Evolutionary conservation across 768 basidiomycete genomes (phyloP).

Genomic region (Tylopilus vinaceipallidus): DNA sequence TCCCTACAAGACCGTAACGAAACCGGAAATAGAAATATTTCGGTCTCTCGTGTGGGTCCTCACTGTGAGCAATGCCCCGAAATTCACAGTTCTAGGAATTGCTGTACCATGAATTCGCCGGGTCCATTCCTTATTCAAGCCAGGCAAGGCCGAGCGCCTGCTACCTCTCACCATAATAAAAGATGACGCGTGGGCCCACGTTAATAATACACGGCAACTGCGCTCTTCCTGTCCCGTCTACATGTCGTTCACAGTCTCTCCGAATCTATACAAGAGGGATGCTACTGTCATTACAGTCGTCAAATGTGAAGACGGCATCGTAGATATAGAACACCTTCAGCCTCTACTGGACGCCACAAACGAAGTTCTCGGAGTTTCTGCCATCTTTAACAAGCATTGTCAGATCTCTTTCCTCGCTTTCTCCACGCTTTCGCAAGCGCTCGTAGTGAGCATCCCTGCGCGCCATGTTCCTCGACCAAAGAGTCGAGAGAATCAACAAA

Average conservation of each 20-base stretch:
- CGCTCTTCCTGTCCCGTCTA: not conserved
- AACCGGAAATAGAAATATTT: too few species aligned
- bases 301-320: slow-evolving; percentile 23
- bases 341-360: slow-evolving; percentile 30
- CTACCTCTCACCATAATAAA: slow-evolving; percentile 3
- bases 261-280: slow-evolving; percentile 33
- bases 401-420: slow-evolving; percentile 39
- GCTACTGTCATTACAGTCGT: slow-evolving; percentile 29
- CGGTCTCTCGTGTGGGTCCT: too few species aligned
- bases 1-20: not conserved
- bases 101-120: slow-evolving; percentile 12
- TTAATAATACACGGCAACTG: too few species aligned
- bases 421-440: slow-evolving; percentile 32
- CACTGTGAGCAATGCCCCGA: not conserved
- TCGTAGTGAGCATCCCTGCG: slow-evolving; percentile 34
- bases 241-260: slow-evolving; percentile 24
- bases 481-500: not conserved
- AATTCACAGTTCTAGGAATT: slow-evolving; percentile 4
- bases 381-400: slow-evolving; percentile 37
- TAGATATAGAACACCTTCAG: slow-evolving; percentile 24
- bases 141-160: not conserved
- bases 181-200: not conserved
- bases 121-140: slow-evolving; percentile 1
- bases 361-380: slow-evolving; percentile 40
- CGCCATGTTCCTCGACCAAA: slow-evolving; percentile 7